phyloP scores from a whole-genome alignment of 2,329 filamentous ascomycete genomes.

The Sporothrix euskadiensis region DNA sequence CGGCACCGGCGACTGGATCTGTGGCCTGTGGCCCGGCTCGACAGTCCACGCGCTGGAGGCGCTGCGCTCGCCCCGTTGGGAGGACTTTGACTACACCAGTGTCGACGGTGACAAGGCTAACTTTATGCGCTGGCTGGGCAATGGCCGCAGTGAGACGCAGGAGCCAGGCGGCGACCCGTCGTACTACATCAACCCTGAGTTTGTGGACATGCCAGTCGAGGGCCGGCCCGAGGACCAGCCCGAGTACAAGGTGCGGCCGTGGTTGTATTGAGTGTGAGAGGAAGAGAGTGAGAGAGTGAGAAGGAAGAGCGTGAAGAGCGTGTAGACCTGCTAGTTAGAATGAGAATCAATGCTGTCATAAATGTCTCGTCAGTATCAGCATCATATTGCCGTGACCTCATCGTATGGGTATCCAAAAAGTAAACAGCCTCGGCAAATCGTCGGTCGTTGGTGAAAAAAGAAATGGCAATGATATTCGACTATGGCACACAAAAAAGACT shows the following conservation, averaged over 20 bases:
- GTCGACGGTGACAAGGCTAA: constrained; percentile 38
- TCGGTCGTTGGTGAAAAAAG: neutral
- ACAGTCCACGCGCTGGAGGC: constrained; percentile 48
- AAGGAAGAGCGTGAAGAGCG: neutral
- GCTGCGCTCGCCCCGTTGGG: constrained; percentile 47
- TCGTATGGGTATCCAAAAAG: neutral
- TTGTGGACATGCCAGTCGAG: constrained; percentile 42
- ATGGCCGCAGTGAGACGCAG: constrained; percentile 46
- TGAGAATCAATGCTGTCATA: neutral
- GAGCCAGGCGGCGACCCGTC: constrained; percentile 40
- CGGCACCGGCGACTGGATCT: constrained; percentile 43
- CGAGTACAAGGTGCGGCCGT: constrained; percentile 41
- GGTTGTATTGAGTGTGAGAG: constrained; percentile 36
- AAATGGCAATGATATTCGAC: constrained; percentile 31
- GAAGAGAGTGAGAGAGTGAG: no score
- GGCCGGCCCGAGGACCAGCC: constrained; percentile 43
- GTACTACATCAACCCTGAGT: constrained; percentile 45
- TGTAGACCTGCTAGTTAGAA: neutral
- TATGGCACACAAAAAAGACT: constrained; percentile 34
- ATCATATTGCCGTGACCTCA: neutral
- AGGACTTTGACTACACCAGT: constrained; percentile 48
- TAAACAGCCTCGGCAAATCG: neutral
- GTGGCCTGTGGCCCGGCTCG: constrained; percentile 49
- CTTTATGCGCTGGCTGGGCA: constrained; percentile 45
- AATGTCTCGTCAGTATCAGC: neutral